Evolutionary conservation across 495 filamentous ascomycete genomes (phyloP).

Genomic region (Aspergillus saccharolyticus): DNA sequence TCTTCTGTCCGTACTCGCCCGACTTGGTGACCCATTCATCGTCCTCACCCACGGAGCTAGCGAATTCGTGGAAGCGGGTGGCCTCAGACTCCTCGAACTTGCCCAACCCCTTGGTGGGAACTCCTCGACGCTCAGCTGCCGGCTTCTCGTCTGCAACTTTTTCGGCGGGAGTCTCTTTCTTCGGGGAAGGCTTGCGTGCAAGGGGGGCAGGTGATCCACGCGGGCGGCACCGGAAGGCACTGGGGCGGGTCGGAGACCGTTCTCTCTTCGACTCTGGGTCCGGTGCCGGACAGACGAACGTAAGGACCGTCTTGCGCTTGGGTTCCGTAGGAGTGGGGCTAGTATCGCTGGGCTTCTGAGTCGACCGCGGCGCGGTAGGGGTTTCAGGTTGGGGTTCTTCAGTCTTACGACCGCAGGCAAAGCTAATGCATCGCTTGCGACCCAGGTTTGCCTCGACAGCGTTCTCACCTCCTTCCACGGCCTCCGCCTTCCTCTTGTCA

Average conservation of each 20-base stretch:
- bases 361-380: conserved; percentile 15
- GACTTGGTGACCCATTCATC: conserved; percentile 81
- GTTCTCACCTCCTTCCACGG: conserved; percentile 32
- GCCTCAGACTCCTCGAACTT: conserved; percentile 62
- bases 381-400: conserved; percentile 23
- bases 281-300: conserved; percentile 56
- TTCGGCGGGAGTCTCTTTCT: conserved; percentile 9
- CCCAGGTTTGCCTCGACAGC: conserved; percentile 54
- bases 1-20: conserved; percentile 54
- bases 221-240: conserved; percentile 32
- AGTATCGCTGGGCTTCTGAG: conserved; percentile 9
- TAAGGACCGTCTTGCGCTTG: conserved; percentile 52
- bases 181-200: conserved; percentile 45
- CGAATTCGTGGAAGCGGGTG: conserved; percentile 89
- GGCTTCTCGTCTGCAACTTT: conserved; percentile 1
- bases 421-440: conserved; percentile 85
- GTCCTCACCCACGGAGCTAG: conserved; percentile 69
- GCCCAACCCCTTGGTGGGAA: conserved; percentile 41
- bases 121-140: conserved; percentile 17
- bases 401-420: conserved; percentile 65
- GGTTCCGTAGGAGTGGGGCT: conserved; percentile 27
- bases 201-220: conserved; percentile 45
- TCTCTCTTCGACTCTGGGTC: conserved; percentile 28
- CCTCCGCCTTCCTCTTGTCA: conserved; percentile 24
- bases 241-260: conserved; percentile 26